Evolutionary conservation across 768 basidiomycete genomes (phyloP).

Genomic region (Tylopilus plumbeoviolaceoides): DNA sequence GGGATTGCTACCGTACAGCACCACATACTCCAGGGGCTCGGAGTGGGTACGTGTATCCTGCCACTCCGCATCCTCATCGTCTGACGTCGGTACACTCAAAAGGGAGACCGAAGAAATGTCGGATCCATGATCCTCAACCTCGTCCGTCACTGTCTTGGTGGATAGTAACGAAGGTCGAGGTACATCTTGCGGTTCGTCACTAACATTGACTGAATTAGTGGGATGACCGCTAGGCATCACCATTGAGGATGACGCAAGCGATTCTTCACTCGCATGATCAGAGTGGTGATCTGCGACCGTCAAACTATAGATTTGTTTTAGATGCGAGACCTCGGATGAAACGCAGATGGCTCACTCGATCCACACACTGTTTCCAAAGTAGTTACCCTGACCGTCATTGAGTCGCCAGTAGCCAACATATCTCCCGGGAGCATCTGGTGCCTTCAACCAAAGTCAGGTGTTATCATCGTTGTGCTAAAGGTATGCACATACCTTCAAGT

Average conservation of each 20-base stretch:
- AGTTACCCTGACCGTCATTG: slow-evolving; percentile 48
- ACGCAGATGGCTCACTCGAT: slow-evolving; percentile 56
- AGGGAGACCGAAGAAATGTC: slow-evolving; percentile 51
- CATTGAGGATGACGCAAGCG: slow-evolving; percentile 63
- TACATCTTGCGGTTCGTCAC: slow-evolving; percentile 3
- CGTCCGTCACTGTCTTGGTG: slow-evolving; percentile 38
- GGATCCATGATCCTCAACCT: slow-evolving; percentile 31
- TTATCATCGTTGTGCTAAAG: background rate
- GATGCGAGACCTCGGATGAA: background rate
- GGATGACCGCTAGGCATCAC: slow-evolving; percentile 51
- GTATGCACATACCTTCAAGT: slow-evolving; percentile 57
- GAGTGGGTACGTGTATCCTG: slow-evolving; percentile 50
- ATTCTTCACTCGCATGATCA: slow-evolving; percentile 39
- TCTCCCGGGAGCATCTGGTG: slow-evolving; percentile 67
- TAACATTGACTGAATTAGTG: slow-evolving; percentile 10
- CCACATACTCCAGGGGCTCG: slow-evolving; percentile 56
- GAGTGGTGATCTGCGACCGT: slow-evolving; percentile 54
- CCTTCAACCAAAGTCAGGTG: slow-evolving; percentile 35
- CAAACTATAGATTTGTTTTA: slow-evolving; percentile 42
- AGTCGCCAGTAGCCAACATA: slow-evolving; percentile 80
- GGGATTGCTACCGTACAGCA: slow-evolving; percentile 65
- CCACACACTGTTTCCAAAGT: slow-evolving; percentile 73
- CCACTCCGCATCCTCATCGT: slow-evolving; percentile 53
- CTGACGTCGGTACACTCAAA: slow-evolving; percentile 57
- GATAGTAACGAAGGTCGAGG: slow-evolving; percentile 16